Evolutionary conservation across 1,284 basidiomycete genomes (phyloP).

Genomic region (Apiotrichum akiyoshidainum): DNA sequence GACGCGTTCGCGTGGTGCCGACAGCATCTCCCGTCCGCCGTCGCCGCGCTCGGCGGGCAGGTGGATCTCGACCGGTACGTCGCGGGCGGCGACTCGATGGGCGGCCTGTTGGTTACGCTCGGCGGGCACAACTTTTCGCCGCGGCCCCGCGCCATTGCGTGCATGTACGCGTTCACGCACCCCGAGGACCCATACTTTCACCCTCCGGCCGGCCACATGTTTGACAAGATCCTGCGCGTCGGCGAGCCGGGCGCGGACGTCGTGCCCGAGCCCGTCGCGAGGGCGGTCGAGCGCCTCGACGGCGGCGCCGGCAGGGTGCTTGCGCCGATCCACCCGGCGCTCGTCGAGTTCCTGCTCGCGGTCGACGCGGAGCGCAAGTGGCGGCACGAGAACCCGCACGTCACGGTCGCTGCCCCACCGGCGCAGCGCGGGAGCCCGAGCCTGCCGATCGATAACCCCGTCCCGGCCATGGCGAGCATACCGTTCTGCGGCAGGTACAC

Average conservation of each 20-base stretch:
- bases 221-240: neutral
- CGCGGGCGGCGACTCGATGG: constrained; percentile 33
- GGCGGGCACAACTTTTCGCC: neutral
- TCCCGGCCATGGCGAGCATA: neutral
- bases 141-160: constrained; percentile 11
- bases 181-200: constrained; percentile 14
- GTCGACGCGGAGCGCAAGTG: neutral
- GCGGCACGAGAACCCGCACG: neutral
- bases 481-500: neutral
- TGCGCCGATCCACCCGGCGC: neutral
- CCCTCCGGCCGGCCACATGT: neutral
- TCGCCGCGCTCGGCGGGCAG: constrained; percentile 1
- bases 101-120: constrained; percentile 19
- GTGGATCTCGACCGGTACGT: constrained; percentile 26
- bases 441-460: neutral
- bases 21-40: constrained; percentile 9
- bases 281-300: neutral
- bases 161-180: constrained; percentile 29
- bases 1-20: constrained; percentile 28
- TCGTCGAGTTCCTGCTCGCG: neutral
- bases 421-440: neutral
- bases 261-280: neutral
- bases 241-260: neutral
- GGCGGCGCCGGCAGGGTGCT: neutral
- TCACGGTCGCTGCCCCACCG: neutral